phyloP scores from a whole-genome alignment of 2,329 filamentous ascomycete species.

The Pseudogymnoascus sp. region DNA sequence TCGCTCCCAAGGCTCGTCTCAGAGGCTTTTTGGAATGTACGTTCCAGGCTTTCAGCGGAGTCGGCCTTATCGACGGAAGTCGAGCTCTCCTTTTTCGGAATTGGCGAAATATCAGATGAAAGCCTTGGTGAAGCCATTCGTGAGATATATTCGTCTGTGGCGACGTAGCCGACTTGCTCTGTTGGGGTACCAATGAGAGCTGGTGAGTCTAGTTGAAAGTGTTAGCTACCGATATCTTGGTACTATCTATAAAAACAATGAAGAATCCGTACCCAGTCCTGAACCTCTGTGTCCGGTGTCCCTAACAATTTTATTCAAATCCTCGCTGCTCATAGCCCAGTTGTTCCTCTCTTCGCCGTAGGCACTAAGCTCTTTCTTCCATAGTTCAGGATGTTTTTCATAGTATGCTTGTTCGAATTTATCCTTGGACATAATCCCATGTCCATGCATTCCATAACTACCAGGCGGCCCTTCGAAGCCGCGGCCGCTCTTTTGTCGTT shows the following conservation, averaged over 20 bases:
- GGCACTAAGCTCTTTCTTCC: conserved; percentile 59
- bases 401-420: conserved; percentile 90
- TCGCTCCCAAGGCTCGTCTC: conserved; percentile 38
- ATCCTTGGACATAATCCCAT: conserved; percentile 68
- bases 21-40: conserved; percentile 28
- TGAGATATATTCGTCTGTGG: conserved; percentile 74
- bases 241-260: conserved; percentile 15
- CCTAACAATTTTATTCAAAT: conserved; percentile 83
- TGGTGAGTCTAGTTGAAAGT: conserved; percentile 48
- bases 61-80: conserved; percentile 32
- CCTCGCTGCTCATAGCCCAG: conserved; percentile 81
- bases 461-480: conserved; percentile 71
- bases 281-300: conserved; percentile 52
- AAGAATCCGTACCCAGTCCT: conserved; percentile 42
- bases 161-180: conserved; percentile 84
- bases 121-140: conserved; percentile 65
- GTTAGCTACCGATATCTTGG: conserved; percentile 17
- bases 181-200: conserved; percentile 68
- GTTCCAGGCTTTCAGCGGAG: conserved; percentile 36
- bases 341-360: conserved; percentile 55
- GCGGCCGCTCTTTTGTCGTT: conserved; percentile 67
- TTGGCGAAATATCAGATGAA: conserved; percentile 30
- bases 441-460: conserved; percentile 88
- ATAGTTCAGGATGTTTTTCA: conserved; percentile 79
- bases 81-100: background rate